phyloP scores from a whole-genome alignment of 1,284 basidiomycete species.

The Omphalotus olearius region DNA sequence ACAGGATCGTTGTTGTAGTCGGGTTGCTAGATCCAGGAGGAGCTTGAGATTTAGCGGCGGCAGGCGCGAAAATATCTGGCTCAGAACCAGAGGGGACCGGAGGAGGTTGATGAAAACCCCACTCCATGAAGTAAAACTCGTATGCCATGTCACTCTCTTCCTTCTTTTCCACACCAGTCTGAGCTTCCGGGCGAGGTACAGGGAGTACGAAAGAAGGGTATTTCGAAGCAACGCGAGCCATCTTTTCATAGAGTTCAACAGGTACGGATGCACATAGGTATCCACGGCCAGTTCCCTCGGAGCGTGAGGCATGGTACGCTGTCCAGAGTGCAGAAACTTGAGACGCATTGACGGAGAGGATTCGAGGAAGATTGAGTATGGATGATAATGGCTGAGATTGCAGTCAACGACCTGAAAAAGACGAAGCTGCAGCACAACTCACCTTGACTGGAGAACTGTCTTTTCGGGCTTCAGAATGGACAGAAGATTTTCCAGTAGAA shows the following conservation, averaged over 20 bases:
- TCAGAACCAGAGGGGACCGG: conserved; percentile 34
- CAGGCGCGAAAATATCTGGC: conserved; percentile 15
- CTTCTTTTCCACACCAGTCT: conserved; percentile 22
- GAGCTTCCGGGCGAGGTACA: conserved; percentile 46
- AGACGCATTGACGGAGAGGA: conserved; percentile 61
- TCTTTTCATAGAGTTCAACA: conserved; percentile 64
- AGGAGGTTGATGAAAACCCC: conserved; percentile 74
- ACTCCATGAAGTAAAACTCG: conserved; percentile 89
- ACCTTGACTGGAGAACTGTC: conserved; percentile 73
- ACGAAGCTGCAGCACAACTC: conserved; percentile 16
- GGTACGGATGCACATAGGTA: conserved; percentile 82
- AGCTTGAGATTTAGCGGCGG: conserved; percentile 38
- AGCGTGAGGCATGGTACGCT: conserved; percentile 80
- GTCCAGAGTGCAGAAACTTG: conserved; percentile 84
- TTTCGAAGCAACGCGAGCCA: conserved; percentile 56
- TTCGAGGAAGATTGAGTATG: conserved; percentile 74
- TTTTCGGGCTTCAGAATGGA: conserved; percentile 32
- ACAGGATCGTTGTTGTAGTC: conserved; percentile 70
- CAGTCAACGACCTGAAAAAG: conserved; percentile 4
- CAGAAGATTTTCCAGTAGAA: conserved; percentile 5
- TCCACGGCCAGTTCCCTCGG: conserved; percentile 73
- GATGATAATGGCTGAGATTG: conserved; percentile 66
- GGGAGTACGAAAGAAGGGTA: conserved; percentile 82
- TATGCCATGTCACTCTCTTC: conserved; percentile 48
- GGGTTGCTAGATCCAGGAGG: conserved; percentile 37